Base-by-base conservation (phyloP, 148 eudicot species). In the Nepenthes gracilis region DNA sequence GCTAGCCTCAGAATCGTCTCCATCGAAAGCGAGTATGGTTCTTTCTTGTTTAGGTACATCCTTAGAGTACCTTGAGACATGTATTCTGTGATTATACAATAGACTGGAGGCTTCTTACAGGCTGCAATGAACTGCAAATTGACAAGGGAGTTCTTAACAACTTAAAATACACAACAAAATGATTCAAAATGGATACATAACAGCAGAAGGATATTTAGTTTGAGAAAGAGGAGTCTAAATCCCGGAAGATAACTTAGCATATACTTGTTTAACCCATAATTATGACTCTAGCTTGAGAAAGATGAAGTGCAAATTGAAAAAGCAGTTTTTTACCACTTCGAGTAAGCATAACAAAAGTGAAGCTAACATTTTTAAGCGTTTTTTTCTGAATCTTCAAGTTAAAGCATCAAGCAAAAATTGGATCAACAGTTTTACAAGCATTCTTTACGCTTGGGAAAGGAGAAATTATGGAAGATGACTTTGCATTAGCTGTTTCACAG, bases 1-100 rank as follows among this genome's bases (percentile, higher is more conserved):
- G 96, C 98, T 79, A 93, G 65, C 68, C 96, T 74, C 54, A 93
- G 66, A 23, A 93, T 70, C 9, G 96, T 88, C 60, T 93, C 98
- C 2, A 68, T 83, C 45, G 98, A 93, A 43, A 93, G 91, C 5
- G 98, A 88, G 70, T 88, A 93, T 1, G 98, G 98, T 70, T 88
- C 91, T 70, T 88, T 93, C 78, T 93, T 93, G 84, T 93, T 93
- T 12, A 93, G 82, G 70, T 93, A 93, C 96, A 93, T 93, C 68
- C 98, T 84, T 8, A 93, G 81, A 13, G 82, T 93, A 63, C 98
- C 98, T 78, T 93, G 98, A 14, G 98, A 93, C 98, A 93, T 93
- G 89, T 93, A 93, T 61, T 93, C 98, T 32, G 95, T 93, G 54
- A 93, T 93, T 60, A 93, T 88, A 67, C 96, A 93, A 72, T 93